Evolutionary conservation across 2,329 filamentous ascomycete genomes (phyloP).

Genomic region (Calonectria honghensis): DNA sequence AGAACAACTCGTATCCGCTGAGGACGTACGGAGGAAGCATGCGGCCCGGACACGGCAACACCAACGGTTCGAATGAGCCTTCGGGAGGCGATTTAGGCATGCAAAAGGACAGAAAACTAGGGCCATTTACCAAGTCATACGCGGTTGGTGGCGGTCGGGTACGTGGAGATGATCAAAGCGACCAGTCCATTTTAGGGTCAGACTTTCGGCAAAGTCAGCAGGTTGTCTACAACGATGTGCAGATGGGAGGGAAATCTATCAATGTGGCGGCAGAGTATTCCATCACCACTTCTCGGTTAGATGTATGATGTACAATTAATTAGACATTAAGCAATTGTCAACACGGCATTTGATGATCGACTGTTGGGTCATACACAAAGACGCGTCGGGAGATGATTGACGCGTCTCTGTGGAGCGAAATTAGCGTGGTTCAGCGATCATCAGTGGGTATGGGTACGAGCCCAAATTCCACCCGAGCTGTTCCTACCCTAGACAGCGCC

Average conservation of each 20-base stretch:
- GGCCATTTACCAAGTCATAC: conserved; percentile 40
- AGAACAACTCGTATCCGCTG: conserved; percentile 40
- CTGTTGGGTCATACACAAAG: background rate
- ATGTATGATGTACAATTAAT: conserved; percentile 16
- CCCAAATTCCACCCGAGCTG: background rate
- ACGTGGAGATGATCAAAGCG: conserved; percentile 44
- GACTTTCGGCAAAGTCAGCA: conserved; percentile 44
- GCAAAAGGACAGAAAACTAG: conserved; percentile 40
- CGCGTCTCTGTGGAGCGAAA: background rate
- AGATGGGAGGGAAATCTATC: conserved; percentile 21
- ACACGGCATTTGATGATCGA: background rate
- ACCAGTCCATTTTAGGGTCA: conserved; percentile 49
- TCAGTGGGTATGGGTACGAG: no score
- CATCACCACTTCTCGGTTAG: conserved; percentile 9
- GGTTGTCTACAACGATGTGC: conserved; percentile 3
- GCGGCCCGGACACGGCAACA: conserved; percentile 15
- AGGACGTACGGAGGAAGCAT: conserved; percentile 46
- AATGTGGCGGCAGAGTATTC: conserved; percentile 22
- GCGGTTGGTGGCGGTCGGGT: background rate
- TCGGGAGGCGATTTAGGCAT: conserved; percentile 37
- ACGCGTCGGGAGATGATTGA: background rate
- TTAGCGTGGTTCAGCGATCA: no score
- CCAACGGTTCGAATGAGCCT: conserved; percentile 25
- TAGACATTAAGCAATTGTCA: background rate
- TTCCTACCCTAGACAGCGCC: background rate